These are phyloP conservation scores for Holtermannia corniformis DNA, from an alignment of 768 basidiomycete species.

Conservation along the genomic window DNA sequence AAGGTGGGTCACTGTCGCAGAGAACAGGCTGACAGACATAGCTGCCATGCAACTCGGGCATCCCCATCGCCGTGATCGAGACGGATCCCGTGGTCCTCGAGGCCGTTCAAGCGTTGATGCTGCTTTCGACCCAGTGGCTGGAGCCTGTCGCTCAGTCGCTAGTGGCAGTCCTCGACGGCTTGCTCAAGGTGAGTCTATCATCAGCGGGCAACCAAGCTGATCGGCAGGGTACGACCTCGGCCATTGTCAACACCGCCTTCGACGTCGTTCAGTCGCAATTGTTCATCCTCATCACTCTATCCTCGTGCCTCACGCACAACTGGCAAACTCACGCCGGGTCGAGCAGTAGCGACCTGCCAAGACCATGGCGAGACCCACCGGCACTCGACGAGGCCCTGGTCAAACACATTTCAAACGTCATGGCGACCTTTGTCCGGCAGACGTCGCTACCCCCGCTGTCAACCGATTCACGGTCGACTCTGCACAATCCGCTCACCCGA, in stretches of 20 bases:
- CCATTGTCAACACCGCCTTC: slow-evolving; percentile 45
- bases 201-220: slow-evolving; percentile 13
- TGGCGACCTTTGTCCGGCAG: no score
- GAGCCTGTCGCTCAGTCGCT: slow-evolving; percentile 72
- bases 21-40: slow-evolving; percentile 36
- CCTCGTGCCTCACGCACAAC: slow-evolving; percentile 55
- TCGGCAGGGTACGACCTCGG: slow-evolving; percentile 13
- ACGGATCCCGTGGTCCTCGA: slow-evolving; percentile 64
- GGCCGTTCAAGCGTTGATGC: slow-evolving; percentile 67
- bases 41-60: slow-evolving; percentile 80
- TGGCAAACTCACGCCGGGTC: no score
- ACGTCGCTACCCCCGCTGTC: no score
- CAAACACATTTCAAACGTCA: slow-evolving; percentile 67
- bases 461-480: no score
- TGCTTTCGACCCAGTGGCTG: slow-evolving; percentile 64
- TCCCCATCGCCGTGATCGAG: slow-evolving; percentile 62
- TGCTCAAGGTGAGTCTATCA: slow-evolving; percentile 55
- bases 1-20: slow-evolving; percentile 49
- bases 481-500: no score
- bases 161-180: slow-evolving; percentile 63
- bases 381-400: slow-evolving; percentile 74
- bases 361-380: slow-evolving; percentile 55
- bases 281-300: slow-evolving; percentile 70
- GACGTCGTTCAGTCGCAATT: slow-evolving; percentile 79
- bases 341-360: slow-evolving; percentile 37